Conservation (phyloP, 495 filamentous ascomycete genomes). For the Talaromyces ruber region DNA sequence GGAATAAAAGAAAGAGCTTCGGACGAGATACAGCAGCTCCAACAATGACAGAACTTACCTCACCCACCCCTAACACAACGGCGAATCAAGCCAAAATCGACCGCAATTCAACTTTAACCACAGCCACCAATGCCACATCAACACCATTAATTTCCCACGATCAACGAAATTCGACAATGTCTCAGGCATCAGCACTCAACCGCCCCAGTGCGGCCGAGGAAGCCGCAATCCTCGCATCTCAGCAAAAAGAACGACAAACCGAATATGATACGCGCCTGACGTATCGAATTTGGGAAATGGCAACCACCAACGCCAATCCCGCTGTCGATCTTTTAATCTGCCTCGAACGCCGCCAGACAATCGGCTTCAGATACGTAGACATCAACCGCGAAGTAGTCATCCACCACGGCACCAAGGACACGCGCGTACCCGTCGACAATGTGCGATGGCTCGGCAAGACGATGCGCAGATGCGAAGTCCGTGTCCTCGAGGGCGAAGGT, state of each 20-base stretch:
- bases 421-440: conserved; percentile 89
- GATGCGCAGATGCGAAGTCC: conserved; percentile 87
- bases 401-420: conserved; percentile 87
- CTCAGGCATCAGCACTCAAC: conserved; percentile 12
- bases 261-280: conserved; percentile 83
- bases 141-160: not conserved
- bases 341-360: conserved; percentile 80
- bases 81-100: not conserved
- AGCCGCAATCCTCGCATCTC: conserved; percentile 23
- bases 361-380: conserved; percentile 96
- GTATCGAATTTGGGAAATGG: conserved; percentile 88
- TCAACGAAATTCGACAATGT: not conserved
- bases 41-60: conserved; percentile 10
- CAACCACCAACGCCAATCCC: conserved; percentile 86
- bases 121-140: not conserved
- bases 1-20: conserved; percentile 52
- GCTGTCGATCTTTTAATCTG: conserved; percentile 90
- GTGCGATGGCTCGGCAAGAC: conserved; percentile 89
- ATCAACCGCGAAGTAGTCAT: conserved; percentile 86
- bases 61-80: not conserved
- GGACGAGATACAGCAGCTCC: conserved; percentile 28
- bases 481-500: conserved; percentile 84
- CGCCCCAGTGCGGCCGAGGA: conserved; percentile 13
- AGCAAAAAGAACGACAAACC: conserved; percentile 58
- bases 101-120: not conserved